Percentiles rank a stretch among this genome's conserved stretches.
Conservation (phyloP, 2,329 filamentous ascomycete genomes). For the Talaromyces sp. region DNA sequence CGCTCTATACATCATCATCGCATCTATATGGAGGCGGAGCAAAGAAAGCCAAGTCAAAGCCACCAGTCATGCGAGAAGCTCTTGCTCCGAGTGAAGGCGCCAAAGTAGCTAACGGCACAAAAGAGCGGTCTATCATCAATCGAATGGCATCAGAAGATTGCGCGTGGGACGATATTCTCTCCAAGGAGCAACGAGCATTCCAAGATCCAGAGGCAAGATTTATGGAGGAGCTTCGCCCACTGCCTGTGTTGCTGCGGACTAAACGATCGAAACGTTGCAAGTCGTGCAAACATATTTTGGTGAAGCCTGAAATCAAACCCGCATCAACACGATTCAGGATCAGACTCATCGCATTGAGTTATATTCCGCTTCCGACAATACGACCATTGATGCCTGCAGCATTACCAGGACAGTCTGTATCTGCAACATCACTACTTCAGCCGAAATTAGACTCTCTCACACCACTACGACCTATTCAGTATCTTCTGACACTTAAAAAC, state of each 20-base stretch:
- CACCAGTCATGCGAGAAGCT: slow-evolving; percentile 77
- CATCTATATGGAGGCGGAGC: slow-evolving; percentile 50
- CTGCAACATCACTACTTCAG: slow-evolving; percentile 28
- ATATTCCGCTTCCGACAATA: slow-evolving; percentile 75
- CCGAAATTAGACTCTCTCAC: slow-evolving; percentile 47
- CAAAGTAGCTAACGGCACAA: slow-evolving; percentile 57
- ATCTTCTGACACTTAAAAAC: slow-evolving; percentile 86
- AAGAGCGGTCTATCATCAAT: slow-evolving; percentile 59
- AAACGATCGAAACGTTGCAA: slow-evolving; percentile 93
- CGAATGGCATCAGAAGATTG: slow-evolving; percentile 51
- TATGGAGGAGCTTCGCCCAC: slow-evolving; percentile 70
- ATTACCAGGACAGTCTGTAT: slow-evolving; percentile 22
- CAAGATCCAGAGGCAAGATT: slow-evolving; percentile 58
- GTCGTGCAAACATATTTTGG: slow-evolving; percentile 88
- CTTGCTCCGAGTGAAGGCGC: slow-evolving; percentile 68
- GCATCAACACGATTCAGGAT: slow-evolving; percentile 88
- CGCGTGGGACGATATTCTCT: slow-evolving; percentile 64
- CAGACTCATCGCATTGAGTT: slow-evolving; percentile 79
- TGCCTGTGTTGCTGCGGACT: slow-evolving; percentile 78
- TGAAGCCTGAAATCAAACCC: slow-evolving; percentile 89
- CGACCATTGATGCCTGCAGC: slow-evolving; percentile 56
- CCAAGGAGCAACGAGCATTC: slow-evolving; percentile 50
- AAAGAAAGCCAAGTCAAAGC: slow-evolving; percentile 65
- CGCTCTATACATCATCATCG: slow-evolving; percentile 66
- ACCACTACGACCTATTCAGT: slow-evolving; percentile 62